Base-by-base conservation (phyloP, 805 yeast genomes). In the Kazachstania taianensis region DNA sequence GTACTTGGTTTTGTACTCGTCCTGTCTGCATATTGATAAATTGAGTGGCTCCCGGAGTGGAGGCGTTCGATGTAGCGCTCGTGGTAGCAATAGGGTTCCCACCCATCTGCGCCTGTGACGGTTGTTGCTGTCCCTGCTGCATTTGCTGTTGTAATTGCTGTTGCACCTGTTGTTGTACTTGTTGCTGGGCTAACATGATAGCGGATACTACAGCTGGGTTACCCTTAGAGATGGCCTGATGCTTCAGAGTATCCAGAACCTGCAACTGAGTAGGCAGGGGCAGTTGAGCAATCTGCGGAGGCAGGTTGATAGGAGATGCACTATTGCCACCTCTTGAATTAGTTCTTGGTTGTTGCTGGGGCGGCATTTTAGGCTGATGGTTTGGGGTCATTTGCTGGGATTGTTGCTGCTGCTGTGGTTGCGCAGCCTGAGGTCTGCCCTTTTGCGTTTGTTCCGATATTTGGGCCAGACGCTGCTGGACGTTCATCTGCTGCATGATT, bases 201-300 rank as follows among this genome's bases (percentile, higher is more conserved):
- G 57, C 55, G 5, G 57, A 44, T 3, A 50, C 50, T 1, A 49
- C 50, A 7, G 56, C 46, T 5, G 55, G 56, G 30, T 57, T 57
- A 31, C 55, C 50, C 32, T 48, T 54, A 15, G 53, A 49, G 9
- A 55, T 44, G 8, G 61, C 61, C 35, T 56, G 57, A 30, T 55
- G 57, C 32, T 55, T 55, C 26, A 56, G 41, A n/a, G 46, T 41
- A 16, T 43, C 47, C 17, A 57, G 42, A 4, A 55, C 58, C 15
- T 55, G 59, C 26, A 53, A 52, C 32, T 57, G 62, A 36, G 48
- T 44, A 6, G 53, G 53, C 22, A 53, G 45, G 3, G 62, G 59
- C 18, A 57, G 40, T 33, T 53, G 55, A 3, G 61, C 59, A 28
- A 57, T 54, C 35, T 55, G 61, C 7, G 60, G 59, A 4, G 62